phyloP scores from a whole-genome alignment of 148 eudicot species.

The Chenopodium suecicum region DNA sequence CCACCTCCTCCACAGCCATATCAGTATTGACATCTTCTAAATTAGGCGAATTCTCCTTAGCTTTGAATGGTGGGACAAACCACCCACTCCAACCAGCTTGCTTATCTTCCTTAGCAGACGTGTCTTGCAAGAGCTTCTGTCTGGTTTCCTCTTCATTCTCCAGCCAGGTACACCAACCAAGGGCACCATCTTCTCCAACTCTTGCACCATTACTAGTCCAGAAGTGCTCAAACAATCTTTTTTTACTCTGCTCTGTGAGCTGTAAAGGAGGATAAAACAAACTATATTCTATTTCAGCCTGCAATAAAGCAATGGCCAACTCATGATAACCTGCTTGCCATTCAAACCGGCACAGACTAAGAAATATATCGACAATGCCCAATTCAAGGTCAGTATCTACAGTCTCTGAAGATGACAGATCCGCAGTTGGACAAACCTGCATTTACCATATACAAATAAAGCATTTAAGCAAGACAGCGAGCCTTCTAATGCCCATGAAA shows the following conservation, averaged over 20 bases:
- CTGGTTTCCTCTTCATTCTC: constrained; percentile 92
- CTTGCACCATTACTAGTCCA: constrained; percentile 91
- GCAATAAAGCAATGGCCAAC: constrained; percentile 91
- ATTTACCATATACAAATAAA: constrained; percentile 16
- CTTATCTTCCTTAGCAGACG: constrained; percentile 44
- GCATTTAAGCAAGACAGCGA: background rate
- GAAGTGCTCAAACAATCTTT: constrained; percentile 81
- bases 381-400: constrained; percentile 59
- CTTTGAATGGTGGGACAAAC: constrained; percentile 56
- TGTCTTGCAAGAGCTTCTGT: constrained; percentile 52
- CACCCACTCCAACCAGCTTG: constrained; percentile 97
- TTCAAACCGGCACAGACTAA: constrained; percentile 87
- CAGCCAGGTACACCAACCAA: constrained; percentile 95
- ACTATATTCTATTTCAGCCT: constrained; percentile 88
- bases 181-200: constrained; percentile 93
- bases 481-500: background rate
- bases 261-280: constrained; percentile 78
- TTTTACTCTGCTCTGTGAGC: constrained; percentile 82
- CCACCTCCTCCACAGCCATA: constrained; percentile 38
- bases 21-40: constrained; percentile 32
- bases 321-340: constrained; percentile 99
- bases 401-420: constrained; percentile 36
- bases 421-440: constrained; percentile 54
- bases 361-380: constrained; percentile 72
- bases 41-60: constrained; percentile 24